Base-by-base conservation (phyloP, 164 flowering plant genomes). In the Cinnamomum micranthum region DNA sequence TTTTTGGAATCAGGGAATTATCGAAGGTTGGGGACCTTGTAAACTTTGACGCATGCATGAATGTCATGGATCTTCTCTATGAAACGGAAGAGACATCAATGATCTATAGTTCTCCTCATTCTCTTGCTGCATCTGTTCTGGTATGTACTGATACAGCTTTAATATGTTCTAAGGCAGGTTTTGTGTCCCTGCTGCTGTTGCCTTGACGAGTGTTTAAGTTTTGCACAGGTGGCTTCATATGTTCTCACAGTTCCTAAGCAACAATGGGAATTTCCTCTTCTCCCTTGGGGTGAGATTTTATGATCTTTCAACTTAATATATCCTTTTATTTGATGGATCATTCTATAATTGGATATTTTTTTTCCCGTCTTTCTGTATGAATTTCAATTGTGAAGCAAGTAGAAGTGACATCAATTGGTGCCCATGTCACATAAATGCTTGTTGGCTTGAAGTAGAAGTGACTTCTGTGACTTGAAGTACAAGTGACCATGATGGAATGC, bases 1-100 rank as follows among this genome's bases (percentile, higher is more conserved):
- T 28, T 60, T 59, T 19, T 47, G 63, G 20, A 23, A 22, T 62
- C 75, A 92, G 92, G 79, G 89, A 23, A 73, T 80, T 91, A 65
- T 85, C 97, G n/a, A 86, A 71, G 74, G 83, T 79, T 74, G 98
- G 94, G 71, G 89, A 88, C 41, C 79, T 82, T 72, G 68, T 91
- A 79, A 85, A 80, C 65, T 82, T 88, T 68, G 89, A 86, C 74
- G 88, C 82, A 20, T 88, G 91, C 84, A 84, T 87, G 90, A 91
- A 92, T 73, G 77, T 94, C 65, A 82, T 94, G 97, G 97, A 94
- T 85, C 89, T 92, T 70, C 85, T 92, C 28, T 94, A 91, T 75
- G 97, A 92, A 76, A 80, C 82, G 64, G 94, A 88, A 78, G 89
- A 80, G 73, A 84, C 82, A 33, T 78, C 87, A 17, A 64, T 65